Percentiles rank a stretch among this genome's conserved stretches.
phyloP scores from a whole-genome alignment of 2,329 filamentous ascomycete species.

The Dactylellina haptotyla region DNA sequence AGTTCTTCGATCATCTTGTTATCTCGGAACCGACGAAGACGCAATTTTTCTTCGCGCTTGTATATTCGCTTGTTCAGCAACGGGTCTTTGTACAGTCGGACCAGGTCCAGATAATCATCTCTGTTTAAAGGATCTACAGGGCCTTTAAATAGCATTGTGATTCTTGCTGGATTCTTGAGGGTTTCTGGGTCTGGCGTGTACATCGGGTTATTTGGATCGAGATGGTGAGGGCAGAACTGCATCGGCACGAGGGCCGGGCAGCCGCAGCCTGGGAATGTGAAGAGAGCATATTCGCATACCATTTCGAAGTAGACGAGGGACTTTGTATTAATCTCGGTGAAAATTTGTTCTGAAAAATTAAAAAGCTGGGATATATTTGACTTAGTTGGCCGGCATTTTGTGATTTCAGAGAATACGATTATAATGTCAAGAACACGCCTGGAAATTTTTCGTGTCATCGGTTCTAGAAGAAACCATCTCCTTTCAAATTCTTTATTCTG shows the following conservation, averaged over 20 bases:
- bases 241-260: slow-evolving; percentile 45
- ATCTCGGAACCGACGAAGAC: background rate
- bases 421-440: too few relatives aligned
- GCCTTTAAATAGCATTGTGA: slow-evolving; percentile 34
- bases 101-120: slow-evolving; percentile 12
- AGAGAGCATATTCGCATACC: slow-evolving; percentile 45
- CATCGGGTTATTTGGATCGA: slow-evolving; percentile 19
- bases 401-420: too few relatives aligned
- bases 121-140: background rate
- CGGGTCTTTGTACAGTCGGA: slow-evolving; percentile 20
- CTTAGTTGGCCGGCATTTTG: too few relatives aligned
- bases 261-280: slow-evolving; percentile 28
- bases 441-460: too few relatives aligned
- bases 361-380: too few relatives aligned
- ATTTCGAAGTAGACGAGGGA: background rate
- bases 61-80: slow-evolving; percentile 6
- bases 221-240: slow-evolving; percentile 31
- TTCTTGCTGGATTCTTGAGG: slow-evolving; percentile 23
- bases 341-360: background rate
- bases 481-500: too few relatives aligned
- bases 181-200: slow-evolving; percentile 1
- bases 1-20: slow-evolving; percentile 3
- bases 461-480: too few relatives aligned
- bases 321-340: background rate
- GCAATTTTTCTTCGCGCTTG: background rate